These are phyloP conservation scores for Dactylellina cionopaga DNA, from an alignment of 2,329 filamentous ascomycete genomes.

Conservation along the genomic window DNA sequence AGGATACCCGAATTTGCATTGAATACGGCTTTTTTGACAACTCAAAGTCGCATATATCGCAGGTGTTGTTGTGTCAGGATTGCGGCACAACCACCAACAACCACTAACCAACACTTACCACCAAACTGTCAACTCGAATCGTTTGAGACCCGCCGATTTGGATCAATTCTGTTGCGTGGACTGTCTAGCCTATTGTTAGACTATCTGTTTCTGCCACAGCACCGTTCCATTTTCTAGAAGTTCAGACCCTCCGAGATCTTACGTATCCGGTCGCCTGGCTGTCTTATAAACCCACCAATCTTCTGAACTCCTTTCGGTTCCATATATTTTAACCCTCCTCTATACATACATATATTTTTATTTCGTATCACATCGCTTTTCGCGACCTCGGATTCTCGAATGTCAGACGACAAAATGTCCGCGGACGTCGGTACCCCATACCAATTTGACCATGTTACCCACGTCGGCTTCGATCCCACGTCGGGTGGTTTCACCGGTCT, in stretches of 20 bases:
- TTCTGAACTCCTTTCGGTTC: neutral
- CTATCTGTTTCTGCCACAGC: slow-evolving; percentile 13
- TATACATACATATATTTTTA: neutral
- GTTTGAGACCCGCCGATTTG: slow-evolving; percentile 32
- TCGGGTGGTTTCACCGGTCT: slow-evolving; percentile 93
- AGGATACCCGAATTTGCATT: slow-evolving; percentile 28
- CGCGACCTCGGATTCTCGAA: slow-evolving; percentile 21
- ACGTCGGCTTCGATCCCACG: slow-evolving; percentile 94
- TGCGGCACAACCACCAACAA: slow-evolving; percentile 22
- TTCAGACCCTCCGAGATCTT: slow-evolving; percentile 16
- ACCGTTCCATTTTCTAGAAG: slow-evolving; percentile 21
- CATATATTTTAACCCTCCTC: neutral
- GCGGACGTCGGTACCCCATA: slow-evolving; percentile 92
- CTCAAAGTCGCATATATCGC: slow-evolving; percentile 49
- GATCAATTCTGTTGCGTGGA: slow-evolving; percentile 29
- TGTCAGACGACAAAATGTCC: slow-evolving; percentile 52
- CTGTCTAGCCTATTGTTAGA: slow-evolving; percentile 35
- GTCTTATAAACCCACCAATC: slow-evolving; percentile 16
- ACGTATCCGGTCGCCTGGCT: neutral
- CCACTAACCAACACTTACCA: slow-evolving; percentile 22
- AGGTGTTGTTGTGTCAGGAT: slow-evolving; percentile 2
- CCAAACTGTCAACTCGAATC: slow-evolving; percentile 40
- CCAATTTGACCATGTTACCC: slow-evolving; percentile 94
- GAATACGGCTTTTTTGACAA: slow-evolving; percentile 19
- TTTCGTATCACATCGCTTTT: neutral